Percentiles rank a stretch among this genome's conserved stretches.
These are phyloP conservation scores for Quercus lobata DNA, from an alignment of 331 rosid genomes.

Conservation along the genomic window DNA sequence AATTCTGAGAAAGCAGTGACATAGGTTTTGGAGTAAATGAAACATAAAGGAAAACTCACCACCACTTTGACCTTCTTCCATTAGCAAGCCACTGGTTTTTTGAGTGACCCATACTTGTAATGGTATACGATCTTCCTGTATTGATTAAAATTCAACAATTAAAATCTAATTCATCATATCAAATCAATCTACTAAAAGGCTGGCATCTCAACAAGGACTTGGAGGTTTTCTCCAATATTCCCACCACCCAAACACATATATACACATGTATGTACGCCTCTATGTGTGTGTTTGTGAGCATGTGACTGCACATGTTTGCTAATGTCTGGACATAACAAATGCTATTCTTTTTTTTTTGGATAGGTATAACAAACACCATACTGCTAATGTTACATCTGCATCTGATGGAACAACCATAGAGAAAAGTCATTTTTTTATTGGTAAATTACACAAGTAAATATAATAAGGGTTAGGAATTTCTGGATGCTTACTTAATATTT, in stretches of 20 bases:
- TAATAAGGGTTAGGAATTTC: too few species aligned
- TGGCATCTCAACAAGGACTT: slow-evolving; percentile 1
- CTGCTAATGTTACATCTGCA: neutral
- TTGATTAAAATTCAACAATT: slow-evolving; percentile 22
- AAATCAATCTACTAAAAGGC: neutral
- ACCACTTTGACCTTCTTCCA: slow-evolving; percentile 62
- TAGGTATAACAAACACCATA: too few species aligned
- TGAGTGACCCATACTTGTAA: slow-evolving; percentile 89
- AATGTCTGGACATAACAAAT: neutral
- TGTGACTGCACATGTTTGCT: neutral
- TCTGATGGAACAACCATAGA: neutral
- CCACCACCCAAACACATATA: neutral
- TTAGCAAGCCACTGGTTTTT: slow-evolving; percentile 65
- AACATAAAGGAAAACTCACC: slow-evolving; percentile 34
- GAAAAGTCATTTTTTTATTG: neutral
- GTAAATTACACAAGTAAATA: too few species aligned
- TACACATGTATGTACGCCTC: neutral
- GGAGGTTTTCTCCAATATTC: neutral
- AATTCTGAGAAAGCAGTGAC: slow-evolving; percentile 3
- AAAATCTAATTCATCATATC: neutral
- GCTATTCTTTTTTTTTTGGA: too few species aligned
- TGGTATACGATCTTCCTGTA: slow-evolving; percentile 89
- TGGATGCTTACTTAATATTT: too few species aligned
- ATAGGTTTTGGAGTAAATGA: neutral
- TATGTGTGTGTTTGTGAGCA: neutral